phyloP scores from a whole-genome alignment of 208 protist species.

The Leishmania turanica region DNA sequence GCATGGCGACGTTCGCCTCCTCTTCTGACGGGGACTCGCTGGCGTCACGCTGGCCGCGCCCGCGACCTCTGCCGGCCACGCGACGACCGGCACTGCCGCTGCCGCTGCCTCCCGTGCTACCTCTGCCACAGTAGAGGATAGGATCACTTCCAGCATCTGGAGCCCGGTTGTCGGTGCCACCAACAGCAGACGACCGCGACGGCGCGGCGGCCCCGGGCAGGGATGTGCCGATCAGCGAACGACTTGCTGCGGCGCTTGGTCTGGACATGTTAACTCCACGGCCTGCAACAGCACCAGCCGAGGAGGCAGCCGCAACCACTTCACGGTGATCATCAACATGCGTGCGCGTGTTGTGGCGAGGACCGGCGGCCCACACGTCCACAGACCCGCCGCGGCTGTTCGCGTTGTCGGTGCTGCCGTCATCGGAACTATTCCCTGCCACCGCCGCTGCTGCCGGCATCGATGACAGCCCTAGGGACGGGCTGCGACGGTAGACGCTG shows the following conservation, averaged over 20 bases:
- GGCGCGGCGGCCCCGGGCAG: neutral
- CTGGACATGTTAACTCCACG: neutral
- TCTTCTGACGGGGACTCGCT: slow-evolving; percentile 30
- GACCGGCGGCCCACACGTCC: slow-evolving; percentile 29
- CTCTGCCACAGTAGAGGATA: neutral
- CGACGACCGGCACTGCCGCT: neutral
- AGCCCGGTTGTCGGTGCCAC: slow-evolving; percentile 17
- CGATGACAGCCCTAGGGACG: neutral
- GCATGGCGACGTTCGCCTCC: slow-evolving; percentile 35
- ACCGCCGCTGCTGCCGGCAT: neutral
- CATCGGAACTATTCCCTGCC: neutral
- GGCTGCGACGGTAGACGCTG: slow-evolving; percentile 12
- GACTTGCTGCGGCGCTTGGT: neutral
- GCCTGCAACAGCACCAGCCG: slow-evolving; percentile 3
- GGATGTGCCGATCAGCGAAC: neutral
- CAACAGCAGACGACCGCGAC: neutral
- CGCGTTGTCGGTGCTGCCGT: neutral
- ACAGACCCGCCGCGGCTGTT: neutral
- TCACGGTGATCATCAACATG: neutral
- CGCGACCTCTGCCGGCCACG: neutral
- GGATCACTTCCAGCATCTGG: neutral
- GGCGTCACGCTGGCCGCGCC: neutral
- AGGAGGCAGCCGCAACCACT: neutral
- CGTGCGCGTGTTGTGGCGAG: slow-evolving; percentile 14
- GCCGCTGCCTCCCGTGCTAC: neutral